These are phyloP conservation scores for Pseudomonodictys pantanalensis DNA, from an alignment of 495 filamentous ascomycete species.

Conservation along the genomic window DNA sequence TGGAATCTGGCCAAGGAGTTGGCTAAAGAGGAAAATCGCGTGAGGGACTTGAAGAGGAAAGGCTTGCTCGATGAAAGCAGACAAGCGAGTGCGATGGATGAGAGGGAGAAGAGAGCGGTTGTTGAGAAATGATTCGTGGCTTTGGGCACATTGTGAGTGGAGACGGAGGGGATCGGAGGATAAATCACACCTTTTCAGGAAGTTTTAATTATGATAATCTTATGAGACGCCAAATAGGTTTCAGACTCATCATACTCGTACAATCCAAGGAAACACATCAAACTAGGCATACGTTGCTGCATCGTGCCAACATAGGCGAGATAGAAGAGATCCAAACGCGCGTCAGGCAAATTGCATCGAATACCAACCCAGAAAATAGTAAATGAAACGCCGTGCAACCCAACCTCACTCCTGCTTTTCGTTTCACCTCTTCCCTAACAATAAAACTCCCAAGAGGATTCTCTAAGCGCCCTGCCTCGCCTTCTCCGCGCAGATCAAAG, in stretches of 20 bases:
- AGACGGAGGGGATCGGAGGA: too few relatives aligned
- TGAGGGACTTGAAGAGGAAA: constrained; percentile 23
- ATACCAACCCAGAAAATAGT: too few relatives aligned
- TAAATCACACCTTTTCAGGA: too few relatives aligned
- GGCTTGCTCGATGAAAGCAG: constrained; percentile 21
- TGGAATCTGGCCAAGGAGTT: constrained; percentile 17
- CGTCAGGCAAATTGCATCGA: too few relatives aligned
- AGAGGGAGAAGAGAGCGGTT: constrained; percentile 19
- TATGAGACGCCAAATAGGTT: too few relatives aligned
- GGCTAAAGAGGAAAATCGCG: constrained; percentile 15
- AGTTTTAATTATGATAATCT: too few relatives aligned
- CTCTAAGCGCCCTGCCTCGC: constrained; percentile 41
- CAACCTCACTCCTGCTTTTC: neutral
- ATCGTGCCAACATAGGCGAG: too few relatives aligned
- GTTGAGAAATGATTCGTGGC: neutral
- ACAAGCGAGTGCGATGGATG: neutral
- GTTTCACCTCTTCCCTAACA: neutral
- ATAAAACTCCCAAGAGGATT: too few relatives aligned
- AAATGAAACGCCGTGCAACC: neutral
- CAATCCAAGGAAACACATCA: too few relatives aligned
- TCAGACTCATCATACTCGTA: too few relatives aligned
- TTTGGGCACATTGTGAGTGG: neutral
- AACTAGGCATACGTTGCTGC: too few relatives aligned
- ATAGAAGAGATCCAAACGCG: too few relatives aligned
- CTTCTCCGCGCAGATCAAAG: constrained; percentile 47